Evolutionary conservation across 2,329 filamentous ascomycete species (phyloP), one percentile per base, ranked within the genome.

Genomic region (Didymella glomerata): DNA sequence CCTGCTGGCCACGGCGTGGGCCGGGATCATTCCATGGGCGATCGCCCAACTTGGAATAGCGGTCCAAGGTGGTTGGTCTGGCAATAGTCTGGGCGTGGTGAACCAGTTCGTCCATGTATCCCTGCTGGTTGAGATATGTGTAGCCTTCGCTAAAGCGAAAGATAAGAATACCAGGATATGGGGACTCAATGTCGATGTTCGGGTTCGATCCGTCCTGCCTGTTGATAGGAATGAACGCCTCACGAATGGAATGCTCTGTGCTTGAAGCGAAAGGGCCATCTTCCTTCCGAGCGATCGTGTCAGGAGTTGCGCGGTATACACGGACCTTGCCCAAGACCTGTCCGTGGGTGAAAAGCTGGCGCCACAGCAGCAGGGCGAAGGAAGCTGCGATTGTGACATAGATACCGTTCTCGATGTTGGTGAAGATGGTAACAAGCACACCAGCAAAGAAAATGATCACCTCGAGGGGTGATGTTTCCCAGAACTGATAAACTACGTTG

Each of bases 1-100:
- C 54, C 70, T 79, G 72, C 76, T 87, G 75, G 68, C 81, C 83
- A 54, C 80, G 85, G 32, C 85, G 84, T 57, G 91, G 90, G 50
- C 92, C 93, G 0, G 94, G 92, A 72, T 97, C 91, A 70, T 97
- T 98, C 95, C 95, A 98, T 0, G 95, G 93, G 8, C 93, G 86
- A 74, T 99, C 76, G 22, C 82, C 82, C 14, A 78, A 67, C 54
- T 77, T 79, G n/a, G 73, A 71, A 55, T 88, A 96, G 1, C 84
- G 80, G 56, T 90, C 81, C 0, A 87, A 81, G 64, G 90, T 91
- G 1, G 92, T 96, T 30, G 92, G 89, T 36, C 90, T 88, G 2
- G 93, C 96, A 60, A 88, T 80, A 42, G 74, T 69, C 62, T 83
- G 80, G n/a, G 82, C 80, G 7, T 72, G 68, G 3, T 76, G 63